Base-by-base conservation (phyloP, 495 filamentous ascomycete genomes). In the Aspergillus steynii region DNA sequence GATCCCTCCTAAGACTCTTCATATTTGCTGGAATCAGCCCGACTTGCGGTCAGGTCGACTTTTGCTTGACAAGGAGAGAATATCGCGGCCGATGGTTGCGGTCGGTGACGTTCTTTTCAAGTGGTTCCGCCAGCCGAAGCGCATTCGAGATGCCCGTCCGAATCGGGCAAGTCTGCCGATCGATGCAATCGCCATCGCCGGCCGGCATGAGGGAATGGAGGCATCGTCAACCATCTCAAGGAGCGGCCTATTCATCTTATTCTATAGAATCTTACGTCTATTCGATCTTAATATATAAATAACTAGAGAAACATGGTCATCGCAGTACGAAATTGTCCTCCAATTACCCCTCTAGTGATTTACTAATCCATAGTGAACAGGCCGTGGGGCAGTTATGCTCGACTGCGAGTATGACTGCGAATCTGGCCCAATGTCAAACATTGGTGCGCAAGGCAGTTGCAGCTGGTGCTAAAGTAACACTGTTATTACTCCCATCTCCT, bases 381-480 rank as follows among this genome's bases (percentile, higher is more conserved):
- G 92, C 92, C 49, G 83, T 97, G 29, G 92, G 92, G 29, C 92
- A 97, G 74, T 77, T 97, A 68, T 94, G 92, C 73, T 91, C 91
- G 29, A 94, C 90, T 62, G 83, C 89, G 52, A 89, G 81, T 69
- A 88, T 95, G 81, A 74, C 83, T 61, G 81, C 90, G 68, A 97
- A 97, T 70, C 85, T 96, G 27, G 70, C 78, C 29, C 90, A 93
- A 72, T 95, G 91, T 68, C 85, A 85, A 46, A 71, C 74, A 48
- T 80, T 96, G 42, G 81, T 95, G 50, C 78, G 80, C 55, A 91
- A 91, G 69, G 90, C 92, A 27, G 87, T 83, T 37, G 77, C 81
- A 46, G 87, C 86, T 57, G 90, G 91, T 37, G 92, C 92, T 12
- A 90, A 92, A 78, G 91, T 94, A 71, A 29, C 46, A 46, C 59